phyloP scores from a whole-genome alignment of 129 eudicot genomes.

The Flaveria trinervia region DNA sequence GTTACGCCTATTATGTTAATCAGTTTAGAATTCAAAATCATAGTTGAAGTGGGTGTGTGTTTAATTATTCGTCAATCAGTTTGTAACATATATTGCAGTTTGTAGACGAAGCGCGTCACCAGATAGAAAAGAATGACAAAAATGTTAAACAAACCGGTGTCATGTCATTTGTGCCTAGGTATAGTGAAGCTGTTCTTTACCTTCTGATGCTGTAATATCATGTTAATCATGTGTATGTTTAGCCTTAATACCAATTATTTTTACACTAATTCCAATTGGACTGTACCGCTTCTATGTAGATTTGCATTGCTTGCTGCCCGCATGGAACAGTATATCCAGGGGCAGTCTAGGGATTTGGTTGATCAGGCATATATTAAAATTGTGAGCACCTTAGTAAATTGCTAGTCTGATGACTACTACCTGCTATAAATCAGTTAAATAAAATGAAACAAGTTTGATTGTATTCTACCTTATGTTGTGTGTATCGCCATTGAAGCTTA shows the following conservation, averaged over 20 bases:
- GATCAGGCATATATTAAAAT: constrained; percentile 88
- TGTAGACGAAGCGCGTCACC: constrained; percentile 88
- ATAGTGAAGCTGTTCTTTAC: constrained; percentile 10
- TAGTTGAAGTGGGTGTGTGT: neutral
- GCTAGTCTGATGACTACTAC: neutral
- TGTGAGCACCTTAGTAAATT: constrained; percentile 44
- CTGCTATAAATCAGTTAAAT: neutral
- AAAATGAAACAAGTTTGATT: neutral
- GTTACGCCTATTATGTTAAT: constrained; percentile 24
- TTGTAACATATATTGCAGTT: constrained; percentile 50
- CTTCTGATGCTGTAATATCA: neutral
- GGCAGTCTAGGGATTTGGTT: constrained; percentile 87
- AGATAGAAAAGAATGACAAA: constrained; percentile 83
- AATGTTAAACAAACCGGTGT: constrained; percentile 76
- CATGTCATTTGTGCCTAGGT: constrained; percentile 81
- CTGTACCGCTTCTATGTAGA: constrained; percentile 42
- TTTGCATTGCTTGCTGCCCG: constrained; percentile 83
- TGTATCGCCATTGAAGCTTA: constrained; percentile 19
- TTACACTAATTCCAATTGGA: constrained; percentile 15
- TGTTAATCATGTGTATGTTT: neutral
- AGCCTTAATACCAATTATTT: constrained; percentile 1
- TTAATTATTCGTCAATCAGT: neutral
- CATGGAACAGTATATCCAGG: constrained; percentile 93
- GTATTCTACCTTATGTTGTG: neutral
- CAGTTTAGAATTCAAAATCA: constrained; percentile 1